Evolutionary conservation across 768 basidiomycete genomes (phyloP), one percentile per base, ranked within the genome.

Genomic region (Rhodosporidiobolus sp.): DNA sequence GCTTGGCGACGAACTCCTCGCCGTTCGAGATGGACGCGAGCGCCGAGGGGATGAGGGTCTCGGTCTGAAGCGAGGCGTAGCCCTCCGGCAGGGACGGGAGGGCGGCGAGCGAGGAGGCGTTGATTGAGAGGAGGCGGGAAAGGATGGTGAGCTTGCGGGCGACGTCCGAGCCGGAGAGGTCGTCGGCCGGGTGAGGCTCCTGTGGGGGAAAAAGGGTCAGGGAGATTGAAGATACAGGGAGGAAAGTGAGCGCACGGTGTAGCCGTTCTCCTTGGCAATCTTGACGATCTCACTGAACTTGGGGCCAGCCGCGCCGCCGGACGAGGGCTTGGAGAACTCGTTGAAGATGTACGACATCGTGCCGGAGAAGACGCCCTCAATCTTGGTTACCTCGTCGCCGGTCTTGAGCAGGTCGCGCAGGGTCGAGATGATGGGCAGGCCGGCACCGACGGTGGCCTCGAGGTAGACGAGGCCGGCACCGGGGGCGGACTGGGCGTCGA

Each of bases 321-420:
- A 38, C 60, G 86, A 86, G 9, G 87, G 82, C 57, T 85, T 84
- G 4, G 91, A 89, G 83, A 94, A 92, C 73, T 93, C 88, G 83
- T 98, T 98, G 86, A 99, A 99, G 83, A 99, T 98, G 83, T 98
- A 99, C 80, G 90, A 92, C 85, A 99, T 87, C 5, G 96, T 99
- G 16, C 96, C 96, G 9, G 91, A 94, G 81, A 99, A 92, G 30
- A 98, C 96, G 50, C 96, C 96, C 81, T 99, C 96, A 75, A 98
- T 91, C 84, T 92, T 95, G 78, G 83, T 63, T 72, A 91, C 91
- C 84, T 91, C 90, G 80, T 99, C 96, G 4, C 95, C 96, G 17
- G 94, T 96, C 48, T 86, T 86, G 12, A 98, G 87, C 68, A 99
- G 82, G 80, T 98, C 96, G 79, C 92, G 94, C 77, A 99, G 82